These are phyloP conservation scores for Drechmeria coniospora DNA, from an alignment of 2,329 filamentous ascomycete genomes.

Conservation along the genomic window DNA sequence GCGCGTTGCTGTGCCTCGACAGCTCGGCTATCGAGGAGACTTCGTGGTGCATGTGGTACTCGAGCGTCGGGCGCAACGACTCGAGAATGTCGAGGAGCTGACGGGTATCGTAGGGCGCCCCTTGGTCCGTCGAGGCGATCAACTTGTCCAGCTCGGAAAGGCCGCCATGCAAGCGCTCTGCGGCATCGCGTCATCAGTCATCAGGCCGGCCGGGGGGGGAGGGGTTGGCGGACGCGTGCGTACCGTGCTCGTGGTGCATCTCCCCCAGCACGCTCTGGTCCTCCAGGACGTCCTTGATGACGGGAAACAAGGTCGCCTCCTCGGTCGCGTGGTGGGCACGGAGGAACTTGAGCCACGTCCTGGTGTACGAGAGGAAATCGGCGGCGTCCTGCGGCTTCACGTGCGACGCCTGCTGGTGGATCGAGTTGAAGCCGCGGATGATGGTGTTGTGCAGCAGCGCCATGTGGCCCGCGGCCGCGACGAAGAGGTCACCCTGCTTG, in stretches of 20 bases:
- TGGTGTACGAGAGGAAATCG: slow-evolving; percentile 41
- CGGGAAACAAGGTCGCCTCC: slow-evolving; percentile 38
- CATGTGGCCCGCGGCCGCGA: slow-evolving; percentile 45
- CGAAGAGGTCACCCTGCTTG: slow-evolving; percentile 43
- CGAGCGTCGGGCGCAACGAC: slow-evolving; percentile 33
- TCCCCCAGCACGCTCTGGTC: slow-evolving; percentile 34
- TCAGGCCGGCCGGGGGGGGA: background rate
- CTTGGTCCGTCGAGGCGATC: slow-evolving; percentile 25
- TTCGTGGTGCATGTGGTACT: slow-evolving; percentile 39
- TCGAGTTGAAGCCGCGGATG: slow-evolving; percentile 47
- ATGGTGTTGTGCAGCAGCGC: slow-evolving; percentile 45
- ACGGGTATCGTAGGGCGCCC: slow-evolving; percentile 26
- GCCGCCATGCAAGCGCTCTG: slow-evolving; percentile 33
- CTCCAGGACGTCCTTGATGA: slow-evolving; percentile 33
- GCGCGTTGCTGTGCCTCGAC: slow-evolving; percentile 33
- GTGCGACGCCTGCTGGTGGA: slow-evolving; percentile 42
- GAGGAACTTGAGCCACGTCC: slow-evolving; percentile 44
- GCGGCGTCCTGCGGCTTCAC: slow-evolving; percentile 33
- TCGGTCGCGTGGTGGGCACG: slow-evolving; percentile 46
- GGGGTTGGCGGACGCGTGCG: slow-evolving; percentile 2
- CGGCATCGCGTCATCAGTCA: background rate
- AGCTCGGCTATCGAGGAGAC: slow-evolving; percentile 35
- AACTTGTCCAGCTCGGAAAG: slow-evolving; percentile 37
- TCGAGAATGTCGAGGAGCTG: slow-evolving; percentile 34
- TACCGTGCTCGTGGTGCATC: slow-evolving; percentile 41